A percentile compares a stretch with the other conserved stretches of the same genome.
These are phyloP conservation scores for Leucosporidium yakuticum DNA, from an alignment of 768 basidiomycete species.

Conservation along the genomic window DNA sequence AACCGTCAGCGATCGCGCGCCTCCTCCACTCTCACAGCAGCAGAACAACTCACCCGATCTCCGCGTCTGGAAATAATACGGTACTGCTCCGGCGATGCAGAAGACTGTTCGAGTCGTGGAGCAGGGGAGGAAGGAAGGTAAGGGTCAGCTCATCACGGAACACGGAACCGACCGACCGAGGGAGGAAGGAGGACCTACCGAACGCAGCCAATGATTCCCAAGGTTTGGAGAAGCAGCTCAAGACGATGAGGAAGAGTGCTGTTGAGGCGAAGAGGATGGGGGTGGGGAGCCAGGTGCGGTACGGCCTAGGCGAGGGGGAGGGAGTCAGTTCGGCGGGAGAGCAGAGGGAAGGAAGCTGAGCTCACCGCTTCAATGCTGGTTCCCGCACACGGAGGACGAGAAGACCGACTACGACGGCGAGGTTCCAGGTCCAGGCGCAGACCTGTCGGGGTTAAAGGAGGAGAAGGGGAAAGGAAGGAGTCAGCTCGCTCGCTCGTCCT, in stretches of 20 bases:
- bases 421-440: slow-evolving; percentile 45
- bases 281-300: slow-evolving; percentile 84
- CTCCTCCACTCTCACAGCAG: no score
- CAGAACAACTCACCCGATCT: neutral
- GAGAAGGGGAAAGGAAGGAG: neutral
- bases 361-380: slow-evolving; percentile 71
- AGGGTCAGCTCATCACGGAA: neutral
- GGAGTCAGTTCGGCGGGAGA: neutral
- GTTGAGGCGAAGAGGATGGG: slow-evolving; percentile 85
- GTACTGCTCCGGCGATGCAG: slow-evolving; percentile 23
- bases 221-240: slow-evolving; percentile 92
- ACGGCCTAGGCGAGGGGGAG: slow-evolving; percentile 56
- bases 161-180: neutral
- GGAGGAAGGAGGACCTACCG: slow-evolving; percentile 43
- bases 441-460: neutral
- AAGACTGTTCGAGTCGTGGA: slow-evolving; percentile 11
- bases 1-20: no score
- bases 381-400: slow-evolving; percentile 84
- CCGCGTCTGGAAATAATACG: slow-evolving; percentile 23
- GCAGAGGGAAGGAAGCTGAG: slow-evolving; percentile 1
- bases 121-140: neutral
- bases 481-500: neutral
- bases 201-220: slow-evolving; percentile 78
- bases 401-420: slow-evolving; percentile 64
- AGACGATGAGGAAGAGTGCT: slow-evolving; percentile 79